Conservation (phyloP, 331 rosid genomes). For the Phaseolus coccineus region DNA sequence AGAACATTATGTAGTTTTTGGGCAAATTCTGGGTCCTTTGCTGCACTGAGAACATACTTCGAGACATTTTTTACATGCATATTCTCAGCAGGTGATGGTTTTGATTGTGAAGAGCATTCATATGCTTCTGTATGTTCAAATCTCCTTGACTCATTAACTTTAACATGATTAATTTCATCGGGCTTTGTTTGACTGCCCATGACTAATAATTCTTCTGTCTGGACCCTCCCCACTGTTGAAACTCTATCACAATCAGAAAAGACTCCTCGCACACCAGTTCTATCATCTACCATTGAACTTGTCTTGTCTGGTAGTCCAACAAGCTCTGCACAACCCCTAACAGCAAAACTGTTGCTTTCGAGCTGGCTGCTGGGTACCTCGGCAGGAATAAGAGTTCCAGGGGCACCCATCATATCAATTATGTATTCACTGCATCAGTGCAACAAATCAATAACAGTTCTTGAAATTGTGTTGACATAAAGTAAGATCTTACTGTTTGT, state of each 20-base stretch:
- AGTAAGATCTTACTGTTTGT: slow-evolving; percentile 27
- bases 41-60: slow-evolving; percentile 82
- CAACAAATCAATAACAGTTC: slow-evolving; percentile 46
- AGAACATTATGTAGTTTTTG: slow-evolving; percentile 84
- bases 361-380: slow-evolving; percentile 94
- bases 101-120: slow-evolving; percentile 57
- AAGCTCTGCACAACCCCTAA: slow-evolving; percentile 70
- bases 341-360: slow-evolving; percentile 72
- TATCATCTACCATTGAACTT: slow-evolving; percentile 51
- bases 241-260: slow-evolving; percentile 54
- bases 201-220: slow-evolving; percentile 56
- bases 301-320: slow-evolving; percentile 54
- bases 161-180: slow-evolving; percentile 48
- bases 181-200: slow-evolving; percentile 52
- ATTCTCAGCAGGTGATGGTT: slow-evolving; percentile 76
- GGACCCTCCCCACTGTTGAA: slow-evolving; percentile 52
- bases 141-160: slow-evolving; percentile 54
- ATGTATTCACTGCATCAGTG: slow-evolving; percentile 89
- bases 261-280: slow-evolving; percentile 47
- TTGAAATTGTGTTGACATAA: slow-evolving; percentile 36
- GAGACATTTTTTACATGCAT: slow-evolving; percentile 87
- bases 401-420: slow-evolving; percentile 99
- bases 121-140: slow-evolving; percentile 49
- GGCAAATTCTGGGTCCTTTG: slow-evolving; percentile 90
- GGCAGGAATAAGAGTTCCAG: slow-evolving; percentile 94